Evolutionary conservation across 139 green algal species (phyloP), one percentile per base, ranked within the genome.

Genomic region (Bryopsis sp.): DNA sequence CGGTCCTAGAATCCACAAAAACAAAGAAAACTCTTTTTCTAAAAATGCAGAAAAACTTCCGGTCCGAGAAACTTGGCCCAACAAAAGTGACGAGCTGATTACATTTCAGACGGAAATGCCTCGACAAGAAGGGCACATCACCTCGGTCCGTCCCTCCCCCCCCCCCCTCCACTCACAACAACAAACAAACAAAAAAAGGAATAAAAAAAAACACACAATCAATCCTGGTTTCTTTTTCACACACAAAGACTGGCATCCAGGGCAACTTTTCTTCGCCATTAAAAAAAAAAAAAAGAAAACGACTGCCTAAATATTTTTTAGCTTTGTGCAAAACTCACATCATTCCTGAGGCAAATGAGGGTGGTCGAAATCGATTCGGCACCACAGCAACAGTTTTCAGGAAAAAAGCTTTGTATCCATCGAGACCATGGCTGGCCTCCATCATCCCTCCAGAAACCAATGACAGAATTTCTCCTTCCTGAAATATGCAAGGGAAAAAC

Each of bases 321-420:
- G 2, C 87, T 79, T 79, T 98, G 93, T 78, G 98, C 93, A 57
- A 90, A 94, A n/a, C 19, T 36, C 11, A n/a, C 64, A 7, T 31
- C 48, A 6, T 65, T 43, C 46, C 15, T 48, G 34, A 46, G 43
- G 34, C 47, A 43, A 32, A 47, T 29, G 5, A 64, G 35, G 66
- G 78, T 39, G 90, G 92, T 1, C 93, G 83, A 74, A 97, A 94
- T 67, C 79, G 85, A 78, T 95, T 96, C 19, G 94, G 94, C 1
- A 92, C 60, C 50, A 99, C 93, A 1, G 90, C 76, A 29, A 99
- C 54, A 0, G 77, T 76, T 8, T 85, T 70, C 46, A 97, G 43
- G 75, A 99, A 99, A 72, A 97, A 97, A 75, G 89, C 82, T 5
- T 68, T 54, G 77, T 86, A 88, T 39, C 72, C 72, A 28, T 64